Conservation (phyloP, 2,329 filamentous ascomycete species). For the Scorias spongiosa region DNA sequence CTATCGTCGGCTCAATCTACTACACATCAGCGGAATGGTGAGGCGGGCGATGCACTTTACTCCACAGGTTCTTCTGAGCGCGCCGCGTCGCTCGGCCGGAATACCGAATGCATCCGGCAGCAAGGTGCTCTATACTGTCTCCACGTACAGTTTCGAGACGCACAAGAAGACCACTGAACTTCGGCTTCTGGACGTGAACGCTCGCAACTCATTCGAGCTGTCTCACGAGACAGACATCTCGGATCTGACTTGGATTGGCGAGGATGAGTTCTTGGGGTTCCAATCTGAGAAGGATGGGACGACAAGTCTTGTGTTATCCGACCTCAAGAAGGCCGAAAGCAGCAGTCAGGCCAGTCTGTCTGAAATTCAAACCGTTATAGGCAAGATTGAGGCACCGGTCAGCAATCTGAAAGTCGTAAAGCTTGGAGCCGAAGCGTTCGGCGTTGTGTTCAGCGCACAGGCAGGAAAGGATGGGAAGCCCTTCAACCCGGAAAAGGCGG, state of each 20-base stretch:
- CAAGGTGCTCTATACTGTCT: conserved; percentile 51
- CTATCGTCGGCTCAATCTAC: no score
- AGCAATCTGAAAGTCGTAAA: conserved; percentile 32
- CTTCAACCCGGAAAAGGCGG: conserved; percentile 34
- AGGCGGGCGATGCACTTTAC: conserved; percentile 57
- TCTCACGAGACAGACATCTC: conserved; percentile 49
- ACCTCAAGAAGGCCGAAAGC: not conserved
- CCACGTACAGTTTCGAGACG: conserved; percentile 64
- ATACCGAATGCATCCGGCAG: conserved; percentile 54
- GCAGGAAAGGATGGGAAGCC: conserved; percentile 55
- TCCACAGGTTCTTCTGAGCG: conserved; percentile 60
- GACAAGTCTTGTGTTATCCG: conserved; percentile 13
- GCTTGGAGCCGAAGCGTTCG: conserved; percentile 23
- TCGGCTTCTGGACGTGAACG: conserved; percentile 53
- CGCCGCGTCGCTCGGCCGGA: conserved; percentile 55
- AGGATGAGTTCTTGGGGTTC: conserved; percentile 45
- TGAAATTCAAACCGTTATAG: conserved; percentile 12
- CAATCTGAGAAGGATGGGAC: conserved; percentile 26
- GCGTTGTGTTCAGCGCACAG: conserved; percentile 39
- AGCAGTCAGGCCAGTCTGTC: not conserved
- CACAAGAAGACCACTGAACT: conserved; percentile 56
- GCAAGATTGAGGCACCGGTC: conserved; percentile 30
- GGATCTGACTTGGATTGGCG: conserved; percentile 63
- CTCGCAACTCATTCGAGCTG: conserved; percentile 49
- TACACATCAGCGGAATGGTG: conserved; percentile 39